These are phyloP conservation scores for Colletotrichum nymphaeae DNA, from an alignment of 2,329 filamentous ascomycete genomes.

Conservation along the genomic window DNA sequence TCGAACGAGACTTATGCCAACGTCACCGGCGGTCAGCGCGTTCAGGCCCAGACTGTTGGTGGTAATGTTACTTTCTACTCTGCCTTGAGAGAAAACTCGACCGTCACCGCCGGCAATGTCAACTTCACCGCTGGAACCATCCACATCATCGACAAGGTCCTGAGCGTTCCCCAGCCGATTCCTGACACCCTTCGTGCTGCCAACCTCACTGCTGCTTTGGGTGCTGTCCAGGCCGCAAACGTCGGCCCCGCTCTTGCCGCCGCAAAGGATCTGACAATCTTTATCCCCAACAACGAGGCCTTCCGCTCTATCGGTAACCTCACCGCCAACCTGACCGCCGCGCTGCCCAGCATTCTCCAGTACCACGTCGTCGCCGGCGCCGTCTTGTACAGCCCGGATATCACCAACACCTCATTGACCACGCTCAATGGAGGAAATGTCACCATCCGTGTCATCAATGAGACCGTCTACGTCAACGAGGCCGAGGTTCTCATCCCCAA, in stretches of 20 bases:
- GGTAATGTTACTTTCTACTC: constrained; percentile 61
- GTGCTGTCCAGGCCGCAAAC: constrained; percentile 57
- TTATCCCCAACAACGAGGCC: constrained; percentile 71
- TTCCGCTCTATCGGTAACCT: constrained; percentile 68
- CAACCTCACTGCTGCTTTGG: constrained; percentile 58
- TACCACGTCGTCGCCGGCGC: constrained; percentile 73
- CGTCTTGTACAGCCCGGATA: constrained; percentile 61
- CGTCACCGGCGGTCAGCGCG: constrained; percentile 69
- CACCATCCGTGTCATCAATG: constrained; percentile 52
- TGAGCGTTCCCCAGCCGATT: constrained; percentile 57
- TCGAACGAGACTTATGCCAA: constrained; percentile 64
- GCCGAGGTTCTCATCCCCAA: constrained; percentile 61
- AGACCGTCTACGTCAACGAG: constrained; percentile 57
- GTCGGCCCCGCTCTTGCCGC: constrained; percentile 54
- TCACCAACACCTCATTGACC: constrained; percentile 36
- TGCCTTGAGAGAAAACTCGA: constrained; percentile 61
- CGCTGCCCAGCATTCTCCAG: constrained; percentile 64
- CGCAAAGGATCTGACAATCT: constrained; percentile 67
- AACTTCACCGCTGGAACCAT: constrained; percentile 66
- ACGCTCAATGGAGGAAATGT: constrained; percentile 40
- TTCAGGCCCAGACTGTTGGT: constrained; percentile 56
- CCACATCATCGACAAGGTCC: constrained; percentile 62
- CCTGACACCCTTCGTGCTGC: constrained; percentile 52
- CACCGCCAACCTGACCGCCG: constrained; percentile 57
- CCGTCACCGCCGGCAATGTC: constrained; percentile 61